Evolutionary conservation across 1,139 yeast genomes (phyloP), one percentile per base, ranked within the genome.

Genomic region (Suhomyces bokatorum): DNA sequence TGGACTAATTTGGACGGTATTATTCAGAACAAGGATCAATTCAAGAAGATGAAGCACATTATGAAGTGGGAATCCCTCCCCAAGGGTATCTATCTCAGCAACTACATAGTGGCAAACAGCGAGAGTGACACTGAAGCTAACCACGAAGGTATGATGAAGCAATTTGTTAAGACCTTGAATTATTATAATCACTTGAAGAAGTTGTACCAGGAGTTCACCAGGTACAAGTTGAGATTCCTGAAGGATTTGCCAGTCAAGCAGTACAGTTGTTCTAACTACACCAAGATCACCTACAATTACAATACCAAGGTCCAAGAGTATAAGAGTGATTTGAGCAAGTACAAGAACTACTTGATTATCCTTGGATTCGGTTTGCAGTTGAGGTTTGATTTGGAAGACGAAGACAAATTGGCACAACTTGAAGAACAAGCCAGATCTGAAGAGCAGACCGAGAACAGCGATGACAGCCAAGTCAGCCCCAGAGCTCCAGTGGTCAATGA

Each of bases 1-100:
- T 90, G 96, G 97, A 78, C 69, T 48, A 65, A 64, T 55, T 66
- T 61, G 63, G 82, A 80, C 54, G 65, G 53, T 14, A 57, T 72
- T 40, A 60, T 66, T 42, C 46, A 53, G 31, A 56, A 60, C 37
- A 64, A 62, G 44, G 64, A 63, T 36, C 56, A 58, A 31, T 71
- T 74, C 54, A 73, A 69, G 54, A 70, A 67, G 54, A 48, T 57
- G 37, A 71, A 63, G 50, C 53, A 54, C 42, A 67, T 74, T 41
- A 62, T 62, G 44, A 70, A 65, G 54, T 74, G 77, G 76, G 78
- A 73, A 53, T 66, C 66, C 9, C 48, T 71, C 26, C 71, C 76
- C 8, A 66, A 62, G 49, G 79, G 79, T 3, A 66, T 73, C 20
- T 73, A 73, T 52, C 64, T 73, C 53, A 66, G 73, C 49, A 68